phyloP scores from a whole-genome alignment of 164 flowering plant species.

The Amborella trichopoda region DNA sequence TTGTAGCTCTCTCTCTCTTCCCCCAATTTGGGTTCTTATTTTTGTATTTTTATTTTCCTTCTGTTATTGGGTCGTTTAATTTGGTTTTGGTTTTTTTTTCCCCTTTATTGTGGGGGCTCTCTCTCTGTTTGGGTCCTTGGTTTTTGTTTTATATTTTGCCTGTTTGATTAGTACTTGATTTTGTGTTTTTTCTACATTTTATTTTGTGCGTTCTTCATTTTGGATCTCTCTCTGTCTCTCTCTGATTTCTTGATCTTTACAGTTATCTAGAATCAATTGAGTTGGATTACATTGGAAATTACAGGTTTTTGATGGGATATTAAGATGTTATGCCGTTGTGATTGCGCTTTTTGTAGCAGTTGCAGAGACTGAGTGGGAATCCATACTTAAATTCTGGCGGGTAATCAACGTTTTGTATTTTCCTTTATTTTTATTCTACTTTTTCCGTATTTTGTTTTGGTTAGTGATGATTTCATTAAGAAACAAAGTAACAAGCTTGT shows the following conservation, averaged over 20 bases:
- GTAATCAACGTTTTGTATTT: conserved; percentile 18
- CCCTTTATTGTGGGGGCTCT: no score
- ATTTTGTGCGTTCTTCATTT: no score
- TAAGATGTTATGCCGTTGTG: conserved; percentile 79
- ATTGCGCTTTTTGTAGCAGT: conserved; percentile 60
- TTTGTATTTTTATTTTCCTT: background rate
- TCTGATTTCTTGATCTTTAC: no score
- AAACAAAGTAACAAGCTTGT: no score
- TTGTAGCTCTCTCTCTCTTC: background rate
- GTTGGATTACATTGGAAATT: no score
- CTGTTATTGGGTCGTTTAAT: background rate
- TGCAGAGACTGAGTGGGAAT: conserved; percentile 90
- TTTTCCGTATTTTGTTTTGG: background rate
- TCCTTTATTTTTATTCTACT: background rate
- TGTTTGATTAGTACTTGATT: background rate
- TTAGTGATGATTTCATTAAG: background rate
- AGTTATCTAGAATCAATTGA: no score
- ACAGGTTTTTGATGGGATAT: conserved; percentile 90
- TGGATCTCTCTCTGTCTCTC: no score
- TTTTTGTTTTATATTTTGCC: background rate
- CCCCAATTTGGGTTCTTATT: background rate
- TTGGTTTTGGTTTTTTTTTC: conserved; percentile 1
- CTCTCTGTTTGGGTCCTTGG: background rate
- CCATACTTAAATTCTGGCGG: conserved; percentile 65
- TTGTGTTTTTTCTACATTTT: no score